Evolutionary conservation across 2,329 filamentous ascomycete species (phyloP), one percentile per base, ranked within the genome.

Genomic region (Dothideomycetes sp.): DNA sequence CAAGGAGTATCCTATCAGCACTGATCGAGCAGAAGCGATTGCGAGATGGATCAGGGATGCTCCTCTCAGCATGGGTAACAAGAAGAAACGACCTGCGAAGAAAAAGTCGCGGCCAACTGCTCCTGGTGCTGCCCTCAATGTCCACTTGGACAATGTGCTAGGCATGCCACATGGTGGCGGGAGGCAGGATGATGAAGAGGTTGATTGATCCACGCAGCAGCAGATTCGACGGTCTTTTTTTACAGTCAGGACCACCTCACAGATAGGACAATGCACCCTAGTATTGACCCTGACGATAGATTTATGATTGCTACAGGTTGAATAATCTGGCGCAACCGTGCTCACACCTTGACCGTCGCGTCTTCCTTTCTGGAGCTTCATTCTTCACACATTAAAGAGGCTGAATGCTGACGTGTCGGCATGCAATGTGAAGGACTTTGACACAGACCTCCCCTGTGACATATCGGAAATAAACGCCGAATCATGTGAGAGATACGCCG

Each of bases 1-100:
- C 44, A 76, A 75, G 50, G 80, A 85, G 47, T 83, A 82, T 54
- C 75, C 76, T 2, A 77, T 84, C 46, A 68, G 72, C 14, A 84
- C 81, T 1, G 79, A 83, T 46, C 70, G 84, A 16, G 82, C 83
- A 1, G 70, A 76, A 35, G 72, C 74, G 14, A 75, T 89, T 42
- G 73, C 77, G 1, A 63, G 73, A 31, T 91, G 84, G 84, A 72
- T 89, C 12, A 50, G 61, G 19, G 67, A 70, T 45, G 63, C 64
- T 22, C 66, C 66, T n/a, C 42, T 59, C 9, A 52, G 47, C 4
- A 54, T 61, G 34, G 61, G 61, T 22, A 49, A 50, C 1, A 56
- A 55, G 44, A 62, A 55, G 52, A 54, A 50, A 45, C 54, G 44
- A 45, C 45, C 52, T 17, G 41, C 45, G n/a, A 39, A 35, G 32